Percentiles rank a stretch among this genome's conserved stretches.
Evolutionary conservation across 768 basidiomycete genomes (phyloP).

Genomic region (Nidula microcarpa): DNA sequence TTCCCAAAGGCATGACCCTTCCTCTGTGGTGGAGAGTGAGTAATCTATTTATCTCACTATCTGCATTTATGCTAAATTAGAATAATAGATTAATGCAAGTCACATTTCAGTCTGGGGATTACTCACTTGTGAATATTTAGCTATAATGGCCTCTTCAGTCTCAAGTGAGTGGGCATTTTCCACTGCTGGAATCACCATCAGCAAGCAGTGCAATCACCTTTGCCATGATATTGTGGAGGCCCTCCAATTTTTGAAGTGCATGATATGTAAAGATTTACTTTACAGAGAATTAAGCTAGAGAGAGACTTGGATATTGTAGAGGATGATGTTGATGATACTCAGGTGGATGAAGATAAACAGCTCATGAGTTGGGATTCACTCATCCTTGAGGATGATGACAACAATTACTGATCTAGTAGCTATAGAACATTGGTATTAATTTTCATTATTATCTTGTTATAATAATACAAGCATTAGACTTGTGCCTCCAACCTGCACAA

Average conservation of each 20-base stretch:
- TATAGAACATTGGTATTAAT: too few species aligned
- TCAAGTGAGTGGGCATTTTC: neutral
- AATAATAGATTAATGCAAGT: too few species aligned
- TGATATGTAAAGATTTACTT: neutral
- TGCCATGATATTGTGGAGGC: neutral
- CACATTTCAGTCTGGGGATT: neutral
- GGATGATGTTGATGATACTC: neutral
- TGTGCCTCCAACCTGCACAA: too few species aligned
- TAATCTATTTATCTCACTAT: too few species aligned
- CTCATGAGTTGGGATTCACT: neutral
- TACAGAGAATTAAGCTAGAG: neutral
- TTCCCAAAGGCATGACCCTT: neutral
- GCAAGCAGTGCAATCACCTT: neutral
- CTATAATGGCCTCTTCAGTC: neutral
- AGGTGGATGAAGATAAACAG: neutral
- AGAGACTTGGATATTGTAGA: neutral
- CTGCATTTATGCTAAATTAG: neutral
- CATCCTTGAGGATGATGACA: neutral
- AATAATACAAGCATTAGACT: too few species aligned
- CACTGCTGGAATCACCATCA: neutral
- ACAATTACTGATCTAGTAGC: neutral
- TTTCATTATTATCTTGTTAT: too few species aligned
- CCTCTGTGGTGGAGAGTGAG: neutral
- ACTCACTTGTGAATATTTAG: neutral
- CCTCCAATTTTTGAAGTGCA: neutral